Evolutionary conservation across 441 rosid species (phyloP), one percentile per base, ranked within the genome.

Genomic region (Pelargonium hybrid): DNA sequence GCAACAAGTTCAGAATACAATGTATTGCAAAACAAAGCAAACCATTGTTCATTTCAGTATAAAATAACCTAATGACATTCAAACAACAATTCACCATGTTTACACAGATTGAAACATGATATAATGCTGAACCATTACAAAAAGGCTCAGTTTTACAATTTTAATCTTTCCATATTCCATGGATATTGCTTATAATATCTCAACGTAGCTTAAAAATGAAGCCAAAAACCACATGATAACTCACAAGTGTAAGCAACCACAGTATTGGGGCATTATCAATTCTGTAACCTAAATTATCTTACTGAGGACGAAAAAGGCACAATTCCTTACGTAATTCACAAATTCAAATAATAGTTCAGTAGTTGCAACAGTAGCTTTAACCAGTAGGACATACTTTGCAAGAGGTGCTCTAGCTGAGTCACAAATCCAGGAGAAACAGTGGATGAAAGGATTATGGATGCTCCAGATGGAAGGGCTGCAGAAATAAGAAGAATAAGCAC

Each of bases 381-480:
- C 64, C 57, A 54, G 15, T 45, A 75, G 65, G 71, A 77, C 91
- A 67, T 90, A 94, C 98, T 77, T 79, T 78, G 86, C 66, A 94
- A 78, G 18, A 94, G 96, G 56, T 69, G 84, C 77, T 87, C 92
- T 67, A 94, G 88, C 71, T 88, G 92, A 80, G 74, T 77, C 78
- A 88, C 88, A 25, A 85, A 91, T 69, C 83, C 89, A 17, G 96
- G 97, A 81, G 97, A 91, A 64, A 94, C 97, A 6, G 98, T 94
- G 76, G 98, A 94, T 70, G 96, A 84, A 77, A 94, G 88, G 73
- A 94, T 76, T 71, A 94, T 70, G 71, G 91, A 77, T 77, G 93
- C 80, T 79, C 96, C 97, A 62, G 86, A 73, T 73, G 89, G 88
- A 79, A 91, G 92, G 34, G 80, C 98, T 94, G 73, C 25, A 76